These are phyloP conservation scores for Wickerhamomyces sp. DNA, from an alignment of 1,139 yeast species.

Conservation along the genomic window DNA sequence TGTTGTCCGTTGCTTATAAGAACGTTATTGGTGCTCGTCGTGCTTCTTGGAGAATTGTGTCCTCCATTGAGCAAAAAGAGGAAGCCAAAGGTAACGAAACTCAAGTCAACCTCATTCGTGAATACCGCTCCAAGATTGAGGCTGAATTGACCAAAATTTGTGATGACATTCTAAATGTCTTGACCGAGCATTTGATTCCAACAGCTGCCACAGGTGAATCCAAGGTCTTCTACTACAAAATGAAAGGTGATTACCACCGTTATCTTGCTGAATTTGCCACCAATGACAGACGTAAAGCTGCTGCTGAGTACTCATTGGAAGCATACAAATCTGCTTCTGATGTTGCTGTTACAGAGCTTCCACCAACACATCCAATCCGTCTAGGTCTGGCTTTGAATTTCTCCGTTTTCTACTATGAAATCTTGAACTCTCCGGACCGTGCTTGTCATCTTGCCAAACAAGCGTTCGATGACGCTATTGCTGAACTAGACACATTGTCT, in stretches of 20 bases:
- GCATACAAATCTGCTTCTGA: conserved; percentile 95
- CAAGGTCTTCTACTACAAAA: conserved; percentile 96
- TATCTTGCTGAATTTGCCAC: conserved; percentile 95
- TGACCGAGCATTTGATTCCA: conserved; percentile 86
- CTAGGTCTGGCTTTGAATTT: conserved; percentile 96
- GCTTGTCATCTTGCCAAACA: conserved; percentile 98
- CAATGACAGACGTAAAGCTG: conserved; percentile 86
- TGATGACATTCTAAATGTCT: conserved; percentile 85
- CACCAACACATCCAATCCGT: conserved; percentile 98
- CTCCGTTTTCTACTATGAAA: conserved; percentile 97
- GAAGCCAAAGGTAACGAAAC: conserved; percentile 89
- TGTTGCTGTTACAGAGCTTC: conserved; percentile 93
- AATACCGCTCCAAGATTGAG: conserved; percentile 93
- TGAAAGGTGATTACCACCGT: conserved; percentile 99
- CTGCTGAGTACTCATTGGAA: conserved; percentile 88
- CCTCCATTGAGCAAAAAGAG: conserved; percentile 96
- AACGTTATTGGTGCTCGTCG: conserved; percentile 99
- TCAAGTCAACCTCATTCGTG: conserved; percentile 87
- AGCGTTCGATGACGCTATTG: conserved; percentile 98
- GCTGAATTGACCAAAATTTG: conserved; percentile 89
- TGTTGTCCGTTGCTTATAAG: conserved; percentile 95
- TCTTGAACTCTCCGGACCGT: conserved; percentile 95
- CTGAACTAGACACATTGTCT: conserved; percentile 94
- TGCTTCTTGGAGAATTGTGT: conserved; percentile 98
- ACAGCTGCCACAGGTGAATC: conserved; percentile 96